Percentiles rank a stretch among this genome's conserved stretches.
phyloP scores from a whole-genome alignment of 169 alveolate species.

The Plasmodium gallinaceum region DNA sequence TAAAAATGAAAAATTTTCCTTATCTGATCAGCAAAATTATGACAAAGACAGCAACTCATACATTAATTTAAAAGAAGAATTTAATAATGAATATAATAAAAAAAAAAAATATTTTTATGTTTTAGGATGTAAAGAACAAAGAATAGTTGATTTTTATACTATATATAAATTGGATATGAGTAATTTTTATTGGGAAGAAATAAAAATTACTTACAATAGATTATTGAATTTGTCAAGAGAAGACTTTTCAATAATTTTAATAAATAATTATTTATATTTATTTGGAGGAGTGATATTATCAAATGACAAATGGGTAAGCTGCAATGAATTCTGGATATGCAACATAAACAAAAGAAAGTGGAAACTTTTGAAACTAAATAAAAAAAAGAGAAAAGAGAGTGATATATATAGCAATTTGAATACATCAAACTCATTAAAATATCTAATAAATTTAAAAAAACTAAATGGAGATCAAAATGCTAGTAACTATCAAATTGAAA shows the following conservation, averaged over 20 bases:
- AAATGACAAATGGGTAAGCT: conserved; percentile 6
- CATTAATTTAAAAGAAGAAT: neutral
- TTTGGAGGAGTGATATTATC: conserved; percentile 31
- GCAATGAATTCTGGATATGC: conserved; percentile 40
- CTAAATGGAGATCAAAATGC: neutral
- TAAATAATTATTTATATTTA: conserved; percentile 17
- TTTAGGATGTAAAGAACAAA: conserved; percentile 34
- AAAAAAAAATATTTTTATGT: conserved; percentile 20
- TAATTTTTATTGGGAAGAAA: conserved; percentile 34
- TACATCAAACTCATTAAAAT: neutral
- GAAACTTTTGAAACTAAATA: conserved; percentile 1
- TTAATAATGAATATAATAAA: neutral
- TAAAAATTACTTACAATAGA: conserved; percentile 37
- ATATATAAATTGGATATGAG: conserved; percentile 14
- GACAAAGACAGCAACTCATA: neutral
- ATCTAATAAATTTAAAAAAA: neutral
- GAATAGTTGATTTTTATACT: conserved; percentile 22
- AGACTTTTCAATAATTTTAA: conserved; percentile 26
- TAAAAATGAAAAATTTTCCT: neutral
- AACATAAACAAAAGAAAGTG: conserved; percentile 29
- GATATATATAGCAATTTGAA: neutral
- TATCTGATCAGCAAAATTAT: neutral
- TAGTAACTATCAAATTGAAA: neutral
- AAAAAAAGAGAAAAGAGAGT: neutral
- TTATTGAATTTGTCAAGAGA: conserved; percentile 24